Evolutionary conservation across 495 filamentous ascomycete genomes (phyloP), one percentile per base, ranked within the genome.

Genomic region (Talaromyces stipitatus): DNA sequence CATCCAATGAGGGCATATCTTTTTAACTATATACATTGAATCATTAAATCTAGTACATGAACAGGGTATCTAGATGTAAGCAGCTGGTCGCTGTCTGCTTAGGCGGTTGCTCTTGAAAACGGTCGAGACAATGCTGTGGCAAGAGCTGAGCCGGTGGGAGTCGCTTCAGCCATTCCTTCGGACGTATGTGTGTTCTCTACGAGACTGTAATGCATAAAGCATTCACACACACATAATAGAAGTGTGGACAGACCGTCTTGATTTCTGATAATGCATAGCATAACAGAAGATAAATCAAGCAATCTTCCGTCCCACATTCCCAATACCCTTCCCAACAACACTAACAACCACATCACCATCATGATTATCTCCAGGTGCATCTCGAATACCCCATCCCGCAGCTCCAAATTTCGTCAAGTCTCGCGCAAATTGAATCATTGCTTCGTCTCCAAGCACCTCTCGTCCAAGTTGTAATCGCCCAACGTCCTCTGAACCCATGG

Each of bases 251-350:
- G 36, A 20, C 36, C 36, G n/a, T 41, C 10, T 48, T 26, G 22
- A 4, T 11, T 48, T 12, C 12, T 48, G 45, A 12, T 20, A n/a
- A 23, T 24, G 18, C 0, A 22, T 54, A 11, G 51, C 20, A 2
- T 14, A 32, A 8, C 20, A 36, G 20, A 14, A 22, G n/a, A 22
- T 16, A 11, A 4, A 24, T 79, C 81, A 98, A 64, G 89, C 89
- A 67, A 97, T 85, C 73, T 97, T 97, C 58, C 91, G 82, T 32
- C 92, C 94, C 46, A 97, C 87, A 71, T 99, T 99, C 4, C 95
- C 95, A 46, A 99, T 89, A 20, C 95, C 95, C 64, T 82, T 86
- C 26, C 95, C 95, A 61, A 97, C 94, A 27, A 99, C 84, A 58
- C 90, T 95, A 51, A 97, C 80, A 32, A 97, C 82, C 41, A 97